Evolutionary conservation across 305 asterid species (phyloP).

Genomic region (Fraxinus sp.): DNA sequence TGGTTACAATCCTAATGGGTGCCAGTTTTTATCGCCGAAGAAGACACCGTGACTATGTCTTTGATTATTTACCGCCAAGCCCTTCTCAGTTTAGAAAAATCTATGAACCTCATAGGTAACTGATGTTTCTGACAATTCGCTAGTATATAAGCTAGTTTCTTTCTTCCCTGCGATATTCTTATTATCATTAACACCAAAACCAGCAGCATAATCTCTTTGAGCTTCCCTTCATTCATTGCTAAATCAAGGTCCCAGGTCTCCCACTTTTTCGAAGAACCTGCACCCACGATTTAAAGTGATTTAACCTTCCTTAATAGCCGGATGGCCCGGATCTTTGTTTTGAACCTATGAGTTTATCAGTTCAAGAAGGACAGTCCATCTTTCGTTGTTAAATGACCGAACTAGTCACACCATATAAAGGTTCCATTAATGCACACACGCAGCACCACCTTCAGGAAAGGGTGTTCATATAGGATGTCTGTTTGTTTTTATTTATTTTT

Average conservation of each 20-base stretch:
- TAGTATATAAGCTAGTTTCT: background rate
- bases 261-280: background rate
- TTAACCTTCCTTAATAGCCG: background rate
- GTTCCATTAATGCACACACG: background rate
- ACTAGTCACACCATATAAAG: background rate
- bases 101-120: conserved; percentile 55
- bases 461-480: background rate
- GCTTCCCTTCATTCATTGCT: background rate
- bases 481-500: background rate
- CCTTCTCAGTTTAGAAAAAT: conserved; percentile 53
- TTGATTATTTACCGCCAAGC: conserved; percentile 73
- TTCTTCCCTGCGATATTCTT: background rate
- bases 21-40: conserved; percentile 75
- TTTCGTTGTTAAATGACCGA: background rate
- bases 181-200: background rate
- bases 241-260: background rate
- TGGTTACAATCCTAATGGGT: conserved; percentile 52
- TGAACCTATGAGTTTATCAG: background rate
- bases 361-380: background rate
- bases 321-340: background rate
- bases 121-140: background rate
- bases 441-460: background rate
- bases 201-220: background rate
- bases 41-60: conserved; percentile 49
- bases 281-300: background rate